These are phyloP conservation scores for Cotoneaster glaucophyllus DNA, from an alignment of 306 rosid species.

Conservation along the genomic window DNA sequence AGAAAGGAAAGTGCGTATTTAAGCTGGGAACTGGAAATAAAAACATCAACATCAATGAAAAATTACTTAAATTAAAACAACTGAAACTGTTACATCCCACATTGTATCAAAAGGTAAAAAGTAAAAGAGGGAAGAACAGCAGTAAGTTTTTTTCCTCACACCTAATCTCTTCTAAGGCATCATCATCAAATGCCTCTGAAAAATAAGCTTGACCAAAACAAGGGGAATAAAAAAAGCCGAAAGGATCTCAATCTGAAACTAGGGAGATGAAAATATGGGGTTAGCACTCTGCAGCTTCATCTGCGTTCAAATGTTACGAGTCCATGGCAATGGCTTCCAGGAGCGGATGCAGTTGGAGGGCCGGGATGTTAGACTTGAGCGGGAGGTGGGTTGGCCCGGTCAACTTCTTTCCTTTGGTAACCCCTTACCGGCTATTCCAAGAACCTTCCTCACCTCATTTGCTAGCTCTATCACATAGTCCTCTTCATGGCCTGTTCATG, in stretches of 20 bases:
- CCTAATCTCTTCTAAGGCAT: not conserved
- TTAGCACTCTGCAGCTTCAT: conserved; percentile 17
- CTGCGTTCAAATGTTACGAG: conserved; percentile 18
- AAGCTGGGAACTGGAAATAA: not conserved
- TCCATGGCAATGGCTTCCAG: conserved; percentile 82
- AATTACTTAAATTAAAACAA: not conserved
- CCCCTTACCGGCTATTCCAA: conserved; percentile 44
- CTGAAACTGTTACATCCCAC: not conserved
- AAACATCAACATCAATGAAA: not conserved
- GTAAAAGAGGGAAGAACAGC: not conserved
- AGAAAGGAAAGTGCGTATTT: not conserved
- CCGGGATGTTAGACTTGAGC: conserved; percentile 47
- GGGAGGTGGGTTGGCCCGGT: conserved; percentile 35
- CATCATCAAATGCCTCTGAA: not conserved
- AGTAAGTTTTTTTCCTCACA: not conserved
- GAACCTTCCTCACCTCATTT: conserved; percentile 75
- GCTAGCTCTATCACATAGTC: conserved; percentile 88
- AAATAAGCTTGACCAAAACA: not conserved
- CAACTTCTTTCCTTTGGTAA: conserved; percentile 45
- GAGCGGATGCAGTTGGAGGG: conserved; percentile 50
- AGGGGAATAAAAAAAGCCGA: not conserved
- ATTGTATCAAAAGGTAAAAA: not conserved
- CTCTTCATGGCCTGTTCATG: conserved; percentile 68
- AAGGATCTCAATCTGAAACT: not conserved
- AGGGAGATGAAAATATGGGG: not conserved